Conservation (phyloP, 2,329 filamentous ascomycete genomes). For the Monilinia fructicola region DNA sequence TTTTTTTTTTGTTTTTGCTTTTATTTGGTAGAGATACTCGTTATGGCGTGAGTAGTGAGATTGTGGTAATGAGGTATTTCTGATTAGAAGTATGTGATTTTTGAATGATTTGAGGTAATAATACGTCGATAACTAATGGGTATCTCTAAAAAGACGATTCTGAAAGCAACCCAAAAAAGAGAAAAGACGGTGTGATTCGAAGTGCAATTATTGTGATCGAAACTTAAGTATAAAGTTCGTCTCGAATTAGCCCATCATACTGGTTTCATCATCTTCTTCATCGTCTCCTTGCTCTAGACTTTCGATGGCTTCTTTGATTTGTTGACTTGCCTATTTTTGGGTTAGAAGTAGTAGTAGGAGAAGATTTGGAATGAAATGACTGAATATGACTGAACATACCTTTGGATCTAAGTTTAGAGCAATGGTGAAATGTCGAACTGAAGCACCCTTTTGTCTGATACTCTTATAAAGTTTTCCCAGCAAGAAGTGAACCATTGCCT, state of each 20-base stretch:
- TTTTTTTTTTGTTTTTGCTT: background rate
- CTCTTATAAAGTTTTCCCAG: conserved; percentile 80
- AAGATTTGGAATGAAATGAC: conserved; percentile 9
- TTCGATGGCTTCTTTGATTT: conserved; percentile 97
- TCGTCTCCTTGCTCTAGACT: conserved; percentile 59
- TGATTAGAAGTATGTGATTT: background rate
- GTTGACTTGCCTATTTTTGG: conserved; percentile 70
- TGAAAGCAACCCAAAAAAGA: conserved; percentile 2
- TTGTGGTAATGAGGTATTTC: background rate
- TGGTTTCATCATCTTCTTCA: conserved; percentile 49
- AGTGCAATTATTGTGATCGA: background rate
- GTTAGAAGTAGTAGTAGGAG: conserved; percentile 19
- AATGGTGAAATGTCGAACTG: conserved; percentile 93
- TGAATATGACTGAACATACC: conserved; percentile 52
- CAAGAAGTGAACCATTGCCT: conserved; percentile 93
- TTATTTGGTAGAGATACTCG: conserved; percentile 11
- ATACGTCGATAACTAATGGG: conserved; percentile 15
- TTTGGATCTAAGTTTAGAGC: conserved; percentile 95
- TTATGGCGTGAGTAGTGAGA: background rate
- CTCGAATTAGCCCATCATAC: conserved; percentile 50
- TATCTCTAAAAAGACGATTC: conserved; percentile 3
- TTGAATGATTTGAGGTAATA: conserved; percentile 11
- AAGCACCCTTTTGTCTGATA: conserved; percentile 69
- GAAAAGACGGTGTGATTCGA: background rate
- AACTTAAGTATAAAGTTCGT: background rate